These are phyloP conservation scores for Sporothrix luriei DNA, from an alignment of 2,329 filamentous ascomycete species.

Conservation along the genomic window DNA sequence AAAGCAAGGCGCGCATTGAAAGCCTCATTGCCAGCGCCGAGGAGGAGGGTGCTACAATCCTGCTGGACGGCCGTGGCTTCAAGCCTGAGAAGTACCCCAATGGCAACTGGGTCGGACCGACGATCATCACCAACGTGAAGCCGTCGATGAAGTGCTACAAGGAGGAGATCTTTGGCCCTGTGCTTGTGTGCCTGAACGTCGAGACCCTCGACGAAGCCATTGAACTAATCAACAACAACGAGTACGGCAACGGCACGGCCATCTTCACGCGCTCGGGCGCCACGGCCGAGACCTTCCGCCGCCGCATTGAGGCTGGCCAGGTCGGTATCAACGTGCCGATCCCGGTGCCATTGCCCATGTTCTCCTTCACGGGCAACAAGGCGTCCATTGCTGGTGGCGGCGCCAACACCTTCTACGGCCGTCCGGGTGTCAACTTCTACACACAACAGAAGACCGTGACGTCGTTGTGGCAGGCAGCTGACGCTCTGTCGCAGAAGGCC, in stretches of 20 bases:
- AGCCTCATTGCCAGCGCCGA: constrained; percentile 74
- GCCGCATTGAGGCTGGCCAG: constrained; percentile 80
- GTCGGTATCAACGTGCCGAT: constrained; percentile 85
- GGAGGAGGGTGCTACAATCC: constrained; percentile 76
- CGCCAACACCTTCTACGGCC: constrained; percentile 92
- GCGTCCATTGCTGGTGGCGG: constrained; percentile 89
- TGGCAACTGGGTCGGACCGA: constrained; percentile 83
- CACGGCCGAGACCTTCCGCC: constrained; percentile 76
- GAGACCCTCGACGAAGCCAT: constrained; percentile 79
- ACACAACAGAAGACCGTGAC: constrained; percentile 98
- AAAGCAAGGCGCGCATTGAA: constrained; percentile 79
- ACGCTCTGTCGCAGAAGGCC: constrained; percentile 82
- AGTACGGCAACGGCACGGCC: constrained; percentile 83
- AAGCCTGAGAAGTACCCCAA: constrained; percentile 78
- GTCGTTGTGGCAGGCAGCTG: constrained; percentile 81
- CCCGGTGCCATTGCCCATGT: constrained; percentile 70
- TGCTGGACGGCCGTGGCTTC: constrained; percentile 78
- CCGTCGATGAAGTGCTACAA: constrained; percentile 80
- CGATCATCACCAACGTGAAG: constrained; percentile 79
- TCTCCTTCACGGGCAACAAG: constrained; percentile 78
- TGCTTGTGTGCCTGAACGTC: constrained; percentile 78
- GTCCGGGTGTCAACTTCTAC: constrained; percentile 89
- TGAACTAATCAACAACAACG: constrained; percentile 79
- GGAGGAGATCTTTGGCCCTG: constrained; percentile 84
- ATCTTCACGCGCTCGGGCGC: constrained; percentile 81